Evolutionary conservation across 345 rosid genomes (phyloP), one percentile per base, ranked within the genome.

Genomic region (Trapa incisa): DNA sequence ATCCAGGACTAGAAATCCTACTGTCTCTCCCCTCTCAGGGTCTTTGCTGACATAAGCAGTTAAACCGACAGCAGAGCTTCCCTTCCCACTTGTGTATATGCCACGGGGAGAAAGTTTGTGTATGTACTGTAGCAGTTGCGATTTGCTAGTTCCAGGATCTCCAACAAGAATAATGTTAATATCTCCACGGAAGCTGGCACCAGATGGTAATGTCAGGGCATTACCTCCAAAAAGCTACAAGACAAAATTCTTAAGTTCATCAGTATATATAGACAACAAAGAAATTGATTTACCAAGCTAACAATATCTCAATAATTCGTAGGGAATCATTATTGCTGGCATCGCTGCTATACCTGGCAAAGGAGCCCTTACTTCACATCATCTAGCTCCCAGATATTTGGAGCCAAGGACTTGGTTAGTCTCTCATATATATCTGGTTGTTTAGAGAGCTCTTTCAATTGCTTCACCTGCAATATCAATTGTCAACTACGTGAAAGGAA

Each of bases 141-240:
- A 94, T 83, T 94, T 91, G 79, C 99, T 94, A 32, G 99, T 93
- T 73, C 97, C 99, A 74, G 99, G 99, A 80, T 93, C 99, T 78
- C 97, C 99, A 77, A 88, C 96, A 65, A 93, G 95, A 78, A 93
- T 91, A 70, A 93, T 83, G 73, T 93, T 93, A 69, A 93, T 88
- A 73, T 93, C 97, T 70, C 98, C 98, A 66, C 98, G 96, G 70
- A 88, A 93, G 80, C 87, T 88, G 70, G 97, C 97, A 81, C 97
- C 95, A 68, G 98, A 90, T 41, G 72, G 70, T 78, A 93, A 81
- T 74, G 77, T 83, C 86, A 93, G 68, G 71, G 96, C 90, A 83
- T 82, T 90, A 72, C 98, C 97, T 47, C 97, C 98, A 74, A 93
- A 93, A 70, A 90, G 97, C 97, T 93, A 66, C 78, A 75, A 65